Percentiles rank a stretch among this genome's conserved stretches.
phyloP scores from a whole-genome alignment of 140 eudicot species.

The Eryngium alpinum region DNA sequence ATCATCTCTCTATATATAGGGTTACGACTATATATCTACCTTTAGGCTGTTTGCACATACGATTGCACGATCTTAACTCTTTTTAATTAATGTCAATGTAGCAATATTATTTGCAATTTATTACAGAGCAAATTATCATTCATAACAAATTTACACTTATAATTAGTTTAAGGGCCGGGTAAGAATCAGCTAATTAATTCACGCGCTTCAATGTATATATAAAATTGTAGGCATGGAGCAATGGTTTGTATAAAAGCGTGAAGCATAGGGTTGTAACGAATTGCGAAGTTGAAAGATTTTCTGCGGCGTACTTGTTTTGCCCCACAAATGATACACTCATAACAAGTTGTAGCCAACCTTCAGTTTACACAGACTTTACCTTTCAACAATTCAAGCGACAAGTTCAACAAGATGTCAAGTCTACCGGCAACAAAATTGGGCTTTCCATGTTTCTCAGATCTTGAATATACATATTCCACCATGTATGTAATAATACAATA shows the following conservation, averaged over 20 bases:
- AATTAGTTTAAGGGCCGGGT: too few relatives aligned
- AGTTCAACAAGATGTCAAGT: constrained; percentile 48
- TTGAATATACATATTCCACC: too few relatives aligned
- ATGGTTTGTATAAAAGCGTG: constrained; percentile 50
- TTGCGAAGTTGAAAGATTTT: constrained; percentile 37
- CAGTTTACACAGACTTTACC: constrained; percentile 35
- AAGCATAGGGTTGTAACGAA: constrained; percentile 49
- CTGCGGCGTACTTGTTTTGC: constrained; percentile 48
- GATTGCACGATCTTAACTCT: too few relatives aligned
- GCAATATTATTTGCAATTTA: too few relatives aligned
- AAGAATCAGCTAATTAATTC: too few relatives aligned
- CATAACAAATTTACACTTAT: too few relatives aligned
- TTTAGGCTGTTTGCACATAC: too few relatives aligned
- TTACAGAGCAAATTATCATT: too few relatives aligned
- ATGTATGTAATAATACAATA: too few relatives aligned
- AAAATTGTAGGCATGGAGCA: constrained; percentile 72
- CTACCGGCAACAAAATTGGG: constrained; percentile 45
- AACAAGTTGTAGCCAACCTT: constrained; percentile 26
- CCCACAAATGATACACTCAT: constrained; percentile 50
- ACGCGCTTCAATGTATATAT: too few relatives aligned
- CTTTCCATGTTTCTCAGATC: constrained; percentile 40
- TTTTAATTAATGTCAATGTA: too few relatives aligned
- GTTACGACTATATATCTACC: not conserved
- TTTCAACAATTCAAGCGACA: constrained; percentile 45
- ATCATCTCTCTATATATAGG: not conserved